Percentiles rank a stretch among this genome's conserved stretches.
phyloP scores from a whole-genome alignment of 257 asterid genomes.

The Catharanthus roseus region DNA sequence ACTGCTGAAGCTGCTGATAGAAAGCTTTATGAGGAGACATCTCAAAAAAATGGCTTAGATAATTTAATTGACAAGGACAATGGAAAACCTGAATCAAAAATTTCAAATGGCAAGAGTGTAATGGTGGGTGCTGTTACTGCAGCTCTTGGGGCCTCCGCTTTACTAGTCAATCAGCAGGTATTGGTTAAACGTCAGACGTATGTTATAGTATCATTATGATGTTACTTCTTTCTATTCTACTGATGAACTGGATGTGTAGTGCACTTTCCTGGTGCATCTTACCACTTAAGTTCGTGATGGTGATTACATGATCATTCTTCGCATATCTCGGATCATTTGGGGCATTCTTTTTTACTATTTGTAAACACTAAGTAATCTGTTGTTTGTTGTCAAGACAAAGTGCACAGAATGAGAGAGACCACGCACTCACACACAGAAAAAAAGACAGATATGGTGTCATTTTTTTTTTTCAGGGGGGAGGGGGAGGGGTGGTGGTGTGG shows the following conservation, averaged over 20 bases:
- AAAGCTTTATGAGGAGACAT: slow-evolving; percentile 14
- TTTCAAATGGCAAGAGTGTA: slow-evolving; percentile 30
- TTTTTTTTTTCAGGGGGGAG: not conserved
- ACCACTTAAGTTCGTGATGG: not conserved
- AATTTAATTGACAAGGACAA: slow-evolving; percentile 27
- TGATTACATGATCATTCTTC: not conserved
- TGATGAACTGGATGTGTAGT: not conserved
- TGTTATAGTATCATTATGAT: slow-evolving; percentile 9
- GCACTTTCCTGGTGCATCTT: not conserved
- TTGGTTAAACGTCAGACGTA: slow-evolving; percentile 6
- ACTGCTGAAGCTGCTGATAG: slow-evolving; percentile 24
- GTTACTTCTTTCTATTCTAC: not conserved
- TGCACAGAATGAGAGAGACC: not conserved
- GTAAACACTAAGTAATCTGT: not conserved
- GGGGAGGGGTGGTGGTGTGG: too few species aligned
- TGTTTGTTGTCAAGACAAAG: not conserved
- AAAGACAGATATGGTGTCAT: not conserved
- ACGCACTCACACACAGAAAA: not conserved
- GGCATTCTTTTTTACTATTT: not conserved
- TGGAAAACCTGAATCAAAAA: slow-evolving; percentile 29
- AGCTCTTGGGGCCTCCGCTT: slow-evolving; percentile 94
- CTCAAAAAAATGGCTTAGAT: slow-evolving; percentile 16
- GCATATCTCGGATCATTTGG: not conserved
- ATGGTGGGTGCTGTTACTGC: slow-evolving; percentile 93
- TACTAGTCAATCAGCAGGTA: slow-evolving; percentile 68